A percentile compares a stretch with the other conserved stretches of the same genome.
Conservation (phyloP, 2,329 filamentous ascomycete genomes). For the Cladosporium austrohemisphaericum region DNA sequence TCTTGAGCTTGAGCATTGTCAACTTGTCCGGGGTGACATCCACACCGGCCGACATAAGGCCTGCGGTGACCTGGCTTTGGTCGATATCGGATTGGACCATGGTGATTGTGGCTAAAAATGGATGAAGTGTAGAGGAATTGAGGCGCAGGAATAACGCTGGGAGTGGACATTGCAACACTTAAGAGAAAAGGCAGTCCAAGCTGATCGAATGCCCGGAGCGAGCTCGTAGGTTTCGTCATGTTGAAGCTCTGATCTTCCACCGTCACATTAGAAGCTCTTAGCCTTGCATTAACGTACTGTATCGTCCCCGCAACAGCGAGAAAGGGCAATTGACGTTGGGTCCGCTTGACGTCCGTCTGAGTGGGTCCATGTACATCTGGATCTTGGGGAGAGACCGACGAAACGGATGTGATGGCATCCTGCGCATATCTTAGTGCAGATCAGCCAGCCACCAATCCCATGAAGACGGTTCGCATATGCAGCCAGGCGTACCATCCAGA, state of each 20-base stretch:
- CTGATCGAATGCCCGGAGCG: too few species aligned
- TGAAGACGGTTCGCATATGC: slow-evolving; percentile 2
- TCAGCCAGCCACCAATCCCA: neutral
- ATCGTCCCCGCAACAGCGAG: slow-evolving; percentile 1
- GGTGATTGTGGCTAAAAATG: neutral
- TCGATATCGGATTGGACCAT: slow-evolving; percentile 12
- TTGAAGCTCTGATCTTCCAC: slow-evolving; percentile 4
- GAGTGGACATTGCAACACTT: too few species aligned
- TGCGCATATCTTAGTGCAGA: neutral
- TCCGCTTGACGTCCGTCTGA: neutral
- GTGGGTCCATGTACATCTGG: too few species aligned
- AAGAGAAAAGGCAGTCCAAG: too few species aligned
- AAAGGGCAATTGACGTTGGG: neutral
- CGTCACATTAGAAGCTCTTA: neutral
- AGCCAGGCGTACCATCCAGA: neutral
- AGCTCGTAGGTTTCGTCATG: neutral
- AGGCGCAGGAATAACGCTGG: neutral
- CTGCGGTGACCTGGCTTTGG: slow-evolving; percentile 6
- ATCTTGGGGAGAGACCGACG: neutral
- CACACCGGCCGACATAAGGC: slow-evolving; percentile 2
- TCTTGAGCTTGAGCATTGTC: slow-evolving; percentile 22
- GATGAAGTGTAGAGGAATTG: neutral
- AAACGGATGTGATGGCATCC: neutral
- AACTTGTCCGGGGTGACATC: slow-evolving; percentile 24
- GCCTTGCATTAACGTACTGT: slow-evolving; percentile 3